These are phyloP conservation scores for Serendipita indica DNA, from an alignment of 768 basidiomycete genomes.

Conservation along the genomic window DNA sequence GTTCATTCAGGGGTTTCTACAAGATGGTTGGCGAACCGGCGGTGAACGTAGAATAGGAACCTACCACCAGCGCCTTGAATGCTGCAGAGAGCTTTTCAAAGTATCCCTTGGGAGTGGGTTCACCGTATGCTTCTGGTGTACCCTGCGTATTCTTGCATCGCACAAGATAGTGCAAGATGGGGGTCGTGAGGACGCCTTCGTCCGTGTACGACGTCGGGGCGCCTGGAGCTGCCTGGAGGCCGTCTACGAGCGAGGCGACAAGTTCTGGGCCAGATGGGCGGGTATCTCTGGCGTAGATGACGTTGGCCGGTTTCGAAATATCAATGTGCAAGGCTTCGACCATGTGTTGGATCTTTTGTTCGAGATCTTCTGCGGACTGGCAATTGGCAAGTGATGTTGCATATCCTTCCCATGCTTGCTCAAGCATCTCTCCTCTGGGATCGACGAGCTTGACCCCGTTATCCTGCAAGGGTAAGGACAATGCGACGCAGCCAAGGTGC, in stretches of 20 bases:
- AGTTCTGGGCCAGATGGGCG: slow-evolving; percentile 72
- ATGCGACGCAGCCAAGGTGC: slow-evolving; percentile 9
- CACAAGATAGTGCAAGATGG: slow-evolving; percentile 90
- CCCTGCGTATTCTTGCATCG: slow-evolving; percentile 76
- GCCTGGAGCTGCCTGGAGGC: slow-evolving; percentile 53
- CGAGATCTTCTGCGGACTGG: slow-evolving; percentile 53
- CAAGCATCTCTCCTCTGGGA: slow-evolving; percentile 94
- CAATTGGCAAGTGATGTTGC: slow-evolving; percentile 84
- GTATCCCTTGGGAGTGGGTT: slow-evolving; percentile 71
- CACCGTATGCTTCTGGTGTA: slow-evolving; percentile 62
- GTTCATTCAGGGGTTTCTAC: not conserved
- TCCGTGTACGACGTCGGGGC: slow-evolving; percentile 29
- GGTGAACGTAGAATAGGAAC: slow-evolving; percentile 21
- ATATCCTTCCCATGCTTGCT: slow-evolving; percentile 78
- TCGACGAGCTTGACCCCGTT: slow-evolving; percentile 99
- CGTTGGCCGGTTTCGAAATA: slow-evolving; percentile 56
- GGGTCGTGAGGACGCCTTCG: slow-evolving; percentile 82
- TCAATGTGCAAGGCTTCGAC: slow-evolving; percentile 59
- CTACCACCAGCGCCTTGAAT: slow-evolving; percentile 75
- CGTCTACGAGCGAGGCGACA: slow-evolving; percentile 65
- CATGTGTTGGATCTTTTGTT: slow-evolving; percentile 45
- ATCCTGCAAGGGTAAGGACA: slow-evolving; percentile 39
- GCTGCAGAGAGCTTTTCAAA: slow-evolving; percentile 64
- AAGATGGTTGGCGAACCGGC: not conserved
- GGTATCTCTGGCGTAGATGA: slow-evolving; percentile 88